Base-by-base conservation (phyloP, 2,329 filamentous ascomycete species). In the Pseudocercospora vitis region DNA sequence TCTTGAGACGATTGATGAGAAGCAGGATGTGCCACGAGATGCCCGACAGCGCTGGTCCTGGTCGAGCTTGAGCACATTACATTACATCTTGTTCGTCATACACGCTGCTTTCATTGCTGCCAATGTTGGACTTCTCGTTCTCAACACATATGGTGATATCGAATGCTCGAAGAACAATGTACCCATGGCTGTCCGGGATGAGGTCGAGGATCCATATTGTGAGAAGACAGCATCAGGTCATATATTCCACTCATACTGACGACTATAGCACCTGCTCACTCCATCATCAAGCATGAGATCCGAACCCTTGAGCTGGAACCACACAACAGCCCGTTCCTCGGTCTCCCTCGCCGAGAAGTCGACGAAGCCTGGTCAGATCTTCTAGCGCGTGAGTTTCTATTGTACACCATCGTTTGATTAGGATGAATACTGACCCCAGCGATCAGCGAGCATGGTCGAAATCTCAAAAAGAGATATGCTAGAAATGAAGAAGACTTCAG, bases 311-410 rank as follows among this genome's bases (percentile, higher is more conserved):
- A 50, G 5, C 29, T 50, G 12, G 37, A 45, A 14, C 52, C 52
- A n/a, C 16, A 33, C 24, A 11, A 47, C 26, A 48, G 52, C 9
- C 47, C 48, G 14, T 55, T 55, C 52, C 26, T 33, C 4, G 52
- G 52, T 21, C 40, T 50, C 2, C 52, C 52, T 12, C 52, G 52
- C 39, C 39, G 39, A 12, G 52, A 55, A 26, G 47, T 55, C 11
- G 52, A 55, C 12, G 52, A 50, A 42, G 52, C 52, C 14, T 55
- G 52, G 52, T 55, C 52, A 19, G 40, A 57, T 21, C 42, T 57
- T 9, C 33, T 57, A 3, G 9, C 18, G 35, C 40, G 48, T 50
- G 29, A 14, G 33, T 47, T 16, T 21, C 32, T 16, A 8, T 21
- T 19, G 19, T 12, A 7, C 18, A 23, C 16, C 18, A 23, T 7